Evolutionary conservation across 2,329 filamentous ascomycete species (phyloP), one percentile per base, ranked within the genome.

Genomic region (Curvularia sp.): DNA sequence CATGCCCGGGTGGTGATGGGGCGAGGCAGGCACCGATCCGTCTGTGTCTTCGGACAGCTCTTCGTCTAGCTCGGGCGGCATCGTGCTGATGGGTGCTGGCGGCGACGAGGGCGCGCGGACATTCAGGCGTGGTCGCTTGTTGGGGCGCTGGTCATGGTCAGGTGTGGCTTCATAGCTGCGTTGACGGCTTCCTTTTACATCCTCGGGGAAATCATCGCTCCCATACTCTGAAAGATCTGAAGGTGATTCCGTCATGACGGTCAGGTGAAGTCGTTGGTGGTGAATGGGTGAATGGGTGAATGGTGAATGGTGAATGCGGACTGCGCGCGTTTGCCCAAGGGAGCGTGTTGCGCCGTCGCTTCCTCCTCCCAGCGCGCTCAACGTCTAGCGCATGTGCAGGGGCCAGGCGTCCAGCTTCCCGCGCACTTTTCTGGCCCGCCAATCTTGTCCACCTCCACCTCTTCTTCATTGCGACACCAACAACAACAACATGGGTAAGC

Each of bases 31-130:
- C 78, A 78, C 89, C 83, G 74, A 93, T 76, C 92, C 92, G 32
- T 91, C 93, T 49, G 91, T 96, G 78, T 99, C 95, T 52, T 91
- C 92, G 7, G 93, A 97, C 59, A 98, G 89, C 53, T 93, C 90
- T 50, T 87, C 79, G 66, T 84, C 66, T 42, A 71, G 69, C 21
- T 73, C 74, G 23, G 53, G 53, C 13, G 54, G 45, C 45, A 54
- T 59, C 32, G 60, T 58, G 47, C 52, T 63, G 52, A 54, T 53
- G 49, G 53, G 60, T 47, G 61, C 67, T 60, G 59, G 78, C 69
- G 77, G 62, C 74, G 61, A 64, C 2, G 72, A 74, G 69, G 60
- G 76, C 30, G 71, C 68, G 65, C 67, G 73, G 13, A 67, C 59
- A 70, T 73, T 80, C 32, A 75, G 68, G 42, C 73, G 73, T 50